These are phyloP conservation scores for Phyllosticta citriasiana DNA, from an alignment of 2,329 filamentous ascomycete genomes.

Conservation along the genomic window DNA sequence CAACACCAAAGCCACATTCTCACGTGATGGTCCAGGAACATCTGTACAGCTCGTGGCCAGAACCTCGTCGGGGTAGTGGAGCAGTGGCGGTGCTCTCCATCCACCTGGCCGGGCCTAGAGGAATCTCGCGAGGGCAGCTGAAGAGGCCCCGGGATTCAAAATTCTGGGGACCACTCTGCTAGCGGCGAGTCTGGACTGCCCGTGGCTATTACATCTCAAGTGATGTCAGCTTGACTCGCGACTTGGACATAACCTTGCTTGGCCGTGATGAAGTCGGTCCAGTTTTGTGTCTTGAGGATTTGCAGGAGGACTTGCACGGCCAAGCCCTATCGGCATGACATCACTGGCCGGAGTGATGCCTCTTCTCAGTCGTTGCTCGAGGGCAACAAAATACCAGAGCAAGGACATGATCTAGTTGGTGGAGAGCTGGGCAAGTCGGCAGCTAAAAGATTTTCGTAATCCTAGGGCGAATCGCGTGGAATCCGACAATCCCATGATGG, in stretches of 20 bases:
- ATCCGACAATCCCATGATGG: no score
- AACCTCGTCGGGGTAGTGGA: not conserved
- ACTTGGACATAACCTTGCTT: not conserved
- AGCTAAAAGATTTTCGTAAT: no score
- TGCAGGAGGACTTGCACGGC: not conserved
- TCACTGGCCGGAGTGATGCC: not conserved
- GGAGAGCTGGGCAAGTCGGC: no score
- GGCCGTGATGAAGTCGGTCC: not conserved
- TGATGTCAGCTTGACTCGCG: not conserved
- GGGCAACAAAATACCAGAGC: no score
- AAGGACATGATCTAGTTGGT: no score
- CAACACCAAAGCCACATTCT: not conserved
- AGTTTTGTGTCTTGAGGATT: not conserved
- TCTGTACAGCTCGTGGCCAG: not conserved
- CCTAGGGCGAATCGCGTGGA: no score
- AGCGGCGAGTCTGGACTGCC: not conserved
- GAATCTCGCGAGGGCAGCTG: not conserved
- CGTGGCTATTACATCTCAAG: not conserved
- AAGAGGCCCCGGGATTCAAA: not conserved
- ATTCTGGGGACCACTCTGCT: not conserved
- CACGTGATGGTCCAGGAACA: not conserved
- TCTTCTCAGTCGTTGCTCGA: no score
- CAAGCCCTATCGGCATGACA: not conserved
- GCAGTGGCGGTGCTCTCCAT: not conserved
- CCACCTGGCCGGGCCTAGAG: not conserved